Evolutionary conservation across 768 basidiomycete species (phyloP).

Genomic region (Tylopilus subfusipes): DNA sequence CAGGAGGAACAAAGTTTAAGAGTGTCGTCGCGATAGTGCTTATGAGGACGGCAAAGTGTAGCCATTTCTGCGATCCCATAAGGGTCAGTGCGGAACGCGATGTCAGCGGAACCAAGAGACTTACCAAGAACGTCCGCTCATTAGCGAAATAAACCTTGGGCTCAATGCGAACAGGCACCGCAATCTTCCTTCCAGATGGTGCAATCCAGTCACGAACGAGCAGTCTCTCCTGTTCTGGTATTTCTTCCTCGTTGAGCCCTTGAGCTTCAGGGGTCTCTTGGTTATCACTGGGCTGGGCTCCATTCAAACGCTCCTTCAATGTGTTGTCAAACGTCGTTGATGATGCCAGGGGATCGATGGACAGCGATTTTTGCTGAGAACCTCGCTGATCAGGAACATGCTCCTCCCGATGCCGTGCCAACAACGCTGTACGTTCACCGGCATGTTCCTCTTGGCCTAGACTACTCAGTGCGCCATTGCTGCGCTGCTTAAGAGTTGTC

Average conservation of each 20-base stretch:
- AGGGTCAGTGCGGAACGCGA: not conserved
- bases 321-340: constrained; percentile 83
- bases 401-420: constrained; percentile 27
- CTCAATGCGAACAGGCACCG: constrained; percentile 93
- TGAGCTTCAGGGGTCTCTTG: constrained; percentile 27
- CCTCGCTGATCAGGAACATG: constrained; percentile 14
- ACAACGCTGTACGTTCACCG: constrained; percentile 39
- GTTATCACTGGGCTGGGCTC: constrained; percentile 28
- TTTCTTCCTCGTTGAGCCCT: constrained; percentile 37
- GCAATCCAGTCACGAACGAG: constrained; percentile 71
- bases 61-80: constrained; percentile 67
- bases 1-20: constrained; percentile 75
- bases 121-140: constrained; percentile 89
- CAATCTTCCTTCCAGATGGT: constrained; percentile 82
- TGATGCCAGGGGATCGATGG: constrained; percentile 84
- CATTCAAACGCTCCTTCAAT: constrained; percentile 61
- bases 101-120: constrained; percentile 31
- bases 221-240: constrained; percentile 49
- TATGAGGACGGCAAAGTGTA: constrained; percentile 82
- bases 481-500: constrained; percentile 60
- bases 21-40: constrained; percentile 88
- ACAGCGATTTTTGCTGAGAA: constrained; percentile 38
- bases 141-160: constrained; percentile 98
- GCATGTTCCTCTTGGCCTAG: constrained; percentile 23
- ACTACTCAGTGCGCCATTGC: constrained; percentile 6